Evolutionary conservation across 129 eudicot genomes (phyloP).

Genomic region (Lactuca saligna): DNA sequence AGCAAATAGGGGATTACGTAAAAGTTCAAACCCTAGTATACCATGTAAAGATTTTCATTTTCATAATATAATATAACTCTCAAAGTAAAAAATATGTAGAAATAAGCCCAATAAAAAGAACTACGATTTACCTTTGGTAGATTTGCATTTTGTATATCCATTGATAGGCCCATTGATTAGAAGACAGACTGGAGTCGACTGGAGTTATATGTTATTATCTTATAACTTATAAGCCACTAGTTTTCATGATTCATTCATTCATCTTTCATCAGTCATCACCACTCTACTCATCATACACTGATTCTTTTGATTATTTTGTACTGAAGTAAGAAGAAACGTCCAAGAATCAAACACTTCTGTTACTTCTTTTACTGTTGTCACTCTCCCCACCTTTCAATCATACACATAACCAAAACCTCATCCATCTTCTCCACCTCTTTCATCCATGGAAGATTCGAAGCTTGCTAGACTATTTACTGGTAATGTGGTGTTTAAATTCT

Average conservation of each 20-base stretch:
- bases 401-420: background rate
- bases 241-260: background rate
- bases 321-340: conserved; percentile 8
- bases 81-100: no score
- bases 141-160: background rate
- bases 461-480: conserved; percentile 17
- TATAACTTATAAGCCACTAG: background rate
- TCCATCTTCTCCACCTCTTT: conserved; percentile 9
- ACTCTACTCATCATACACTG: background rate
- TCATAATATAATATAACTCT: no score
- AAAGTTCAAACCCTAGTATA: conserved; percentile 21
- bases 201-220: background rate
- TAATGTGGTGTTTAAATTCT: background rate
- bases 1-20: conserved; percentile 1
- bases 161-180: conserved; percentile 14
- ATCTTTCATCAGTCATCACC: no score
- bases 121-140: background rate
- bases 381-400: conserved; percentile 6
- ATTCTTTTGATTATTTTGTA: background rate
- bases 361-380: conserved; percentile 11
- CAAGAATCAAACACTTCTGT: conserved; percentile 27
- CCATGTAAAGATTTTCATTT: no score
- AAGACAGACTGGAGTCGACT: conserved; percentile 20
- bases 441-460: conserved; percentile 16
- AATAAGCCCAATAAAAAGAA: background rate